A percentile compares a stretch with the other conserved stretches of the same genome.
These are phyloP conservation scores for Penicillium ochrochloron DNA, from an alignment of 495 filamentous ascomycete genomes.

Conservation along the genomic window DNA sequence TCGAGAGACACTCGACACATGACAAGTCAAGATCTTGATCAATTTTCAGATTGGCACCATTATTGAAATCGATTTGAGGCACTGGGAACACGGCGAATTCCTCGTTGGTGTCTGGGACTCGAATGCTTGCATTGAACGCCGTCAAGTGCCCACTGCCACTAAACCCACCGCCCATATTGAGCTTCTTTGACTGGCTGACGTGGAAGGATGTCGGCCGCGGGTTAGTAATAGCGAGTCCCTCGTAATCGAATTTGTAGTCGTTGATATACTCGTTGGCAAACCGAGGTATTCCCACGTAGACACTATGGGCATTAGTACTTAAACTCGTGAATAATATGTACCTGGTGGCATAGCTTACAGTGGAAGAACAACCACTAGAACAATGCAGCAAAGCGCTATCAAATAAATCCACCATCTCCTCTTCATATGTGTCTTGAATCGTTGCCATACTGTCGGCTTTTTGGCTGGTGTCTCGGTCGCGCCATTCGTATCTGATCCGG, in stretches of 20 bases:
- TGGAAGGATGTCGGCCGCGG: constrained; percentile 21
- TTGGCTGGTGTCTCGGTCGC: neutral
- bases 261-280: constrained; percentile 38
- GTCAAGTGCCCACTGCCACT: constrained; percentile 35
- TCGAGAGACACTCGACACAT: constrained; percentile 36
- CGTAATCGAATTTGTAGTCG: constrained; percentile 30
- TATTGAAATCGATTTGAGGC: constrained; percentile 27
- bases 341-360: constrained; percentile 22
- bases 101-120: constrained; percentile 18
- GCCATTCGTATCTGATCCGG: constrained; percentile 21
- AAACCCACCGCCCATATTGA: constrained; percentile 31
- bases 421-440: constrained; percentile 37
- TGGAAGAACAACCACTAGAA: constrained; percentile 33
- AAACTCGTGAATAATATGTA: neutral
- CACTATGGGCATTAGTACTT: constrained; percentile 13
- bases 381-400: constrained; percentile 24
- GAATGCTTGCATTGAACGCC: constrained; percentile 34
- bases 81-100: constrained; percentile 33
- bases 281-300: constrained; percentile 39
- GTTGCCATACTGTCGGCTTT: constrained; percentile 31
- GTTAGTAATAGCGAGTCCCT: constrained; percentile 32
- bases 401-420: constrained; percentile 40
- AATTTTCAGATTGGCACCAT: constrained; percentile 25
- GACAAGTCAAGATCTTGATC: constrained; percentile 36
- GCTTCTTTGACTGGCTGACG: constrained; percentile 26